Percentiles rank a stretch among this genome's conserved stretches.
Evolutionary conservation across 495 filamentous ascomycete genomes (phyloP).

Genomic region (Pyrenula massariospora): DNA sequence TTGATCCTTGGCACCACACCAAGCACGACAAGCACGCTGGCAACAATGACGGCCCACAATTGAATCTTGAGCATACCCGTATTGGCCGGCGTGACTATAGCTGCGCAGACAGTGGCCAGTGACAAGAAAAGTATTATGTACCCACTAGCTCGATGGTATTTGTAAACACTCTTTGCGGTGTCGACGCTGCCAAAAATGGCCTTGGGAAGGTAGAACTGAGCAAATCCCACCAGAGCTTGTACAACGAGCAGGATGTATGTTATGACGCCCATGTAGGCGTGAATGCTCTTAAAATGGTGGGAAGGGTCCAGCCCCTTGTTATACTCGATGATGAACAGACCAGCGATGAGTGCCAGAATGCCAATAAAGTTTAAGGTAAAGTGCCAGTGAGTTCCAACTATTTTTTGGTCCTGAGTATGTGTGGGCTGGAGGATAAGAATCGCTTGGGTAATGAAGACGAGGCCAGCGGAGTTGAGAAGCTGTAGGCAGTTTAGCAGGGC

Average conservation of each 20-base stretch:
- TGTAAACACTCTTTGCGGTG: constrained; percentile 72
- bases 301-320: constrained; percentile 57
- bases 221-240: constrained; percentile 68
- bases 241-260: constrained; percentile 60
- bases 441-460: constrained; percentile 64
- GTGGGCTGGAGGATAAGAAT: constrained; percentile 86
- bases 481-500: constrained; percentile 10
- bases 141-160: constrained; percentile 74
- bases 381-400: constrained; percentile 58
- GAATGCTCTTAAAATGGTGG: constrained; percentile 62
- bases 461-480: constrained; percentile 64
- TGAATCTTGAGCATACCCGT: constrained; percentile 49
- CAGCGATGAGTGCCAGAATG: constrained; percentile 47
- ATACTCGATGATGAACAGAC: constrained; percentile 66
- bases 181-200: constrained; percentile 62
- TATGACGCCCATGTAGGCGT: constrained; percentile 67
- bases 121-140: constrained; percentile 61
- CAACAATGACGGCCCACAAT: constrained; percentile 57
- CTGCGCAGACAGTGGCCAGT: constrained; percentile 61
- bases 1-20: constrained; percentile 71
- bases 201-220: constrained; percentile 59
- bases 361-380: constrained; percentile 52
- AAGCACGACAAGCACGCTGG: constrained; percentile 45
- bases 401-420: constrained; percentile 60
- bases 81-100: constrained; percentile 64